Percentiles rank a stretch among this genome's conserved stretches.
phyloP scores from a whole-genome alignment of 495 filamentous ascomycete genomes.

The Penicillium alfredii region DNA sequence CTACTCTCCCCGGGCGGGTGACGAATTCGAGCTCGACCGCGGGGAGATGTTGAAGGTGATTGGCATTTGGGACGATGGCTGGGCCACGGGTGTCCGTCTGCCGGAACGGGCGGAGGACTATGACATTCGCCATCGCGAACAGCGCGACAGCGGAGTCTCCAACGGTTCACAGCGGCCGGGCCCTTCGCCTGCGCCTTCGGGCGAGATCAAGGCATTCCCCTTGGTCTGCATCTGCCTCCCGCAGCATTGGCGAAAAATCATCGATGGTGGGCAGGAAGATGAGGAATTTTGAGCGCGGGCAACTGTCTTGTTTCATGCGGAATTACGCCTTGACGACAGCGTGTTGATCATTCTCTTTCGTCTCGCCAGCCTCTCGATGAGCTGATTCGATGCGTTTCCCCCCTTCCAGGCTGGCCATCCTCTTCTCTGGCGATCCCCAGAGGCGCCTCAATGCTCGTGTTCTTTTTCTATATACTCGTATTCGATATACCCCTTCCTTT shows the following conservation, averaged over 20 bases:
- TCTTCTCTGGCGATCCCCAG: background rate
- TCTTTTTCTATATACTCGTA: constrained; percentile 20
- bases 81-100: constrained; percentile 88
- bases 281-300: constrained; percentile 28
- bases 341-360: constrained; percentile 25
- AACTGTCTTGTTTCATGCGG: constrained; percentile 25
- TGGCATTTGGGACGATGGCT: constrained; percentile 99
- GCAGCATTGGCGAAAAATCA: constrained; percentile 95
- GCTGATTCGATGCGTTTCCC: constrained; percentile 12
- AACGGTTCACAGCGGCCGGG: constrained; percentile 62
- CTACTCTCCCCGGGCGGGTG: constrained; percentile 85
- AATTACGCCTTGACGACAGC: constrained; percentile 41
- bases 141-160: constrained; percentile 91
- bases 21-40: constrained; percentile 90
- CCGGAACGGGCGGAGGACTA: constrained; percentile 83
- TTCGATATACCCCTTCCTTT: constrained; percentile 34
- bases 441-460: constrained; percentile 9
- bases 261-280: constrained; percentile 60
- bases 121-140: constrained; percentile 65
- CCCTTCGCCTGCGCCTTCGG: constrained; percentile 60
- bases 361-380: constrained; percentile 19
- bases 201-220: constrained; percentile 97
- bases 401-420: constrained; percentile 16
- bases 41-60: constrained; percentile 99
- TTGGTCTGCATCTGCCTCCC: constrained; percentile 96